These are phyloP conservation scores for Cyclotella distinguenda DNA, from an alignment of 108 stramenopile species.

Conservation along the genomic window DNA sequence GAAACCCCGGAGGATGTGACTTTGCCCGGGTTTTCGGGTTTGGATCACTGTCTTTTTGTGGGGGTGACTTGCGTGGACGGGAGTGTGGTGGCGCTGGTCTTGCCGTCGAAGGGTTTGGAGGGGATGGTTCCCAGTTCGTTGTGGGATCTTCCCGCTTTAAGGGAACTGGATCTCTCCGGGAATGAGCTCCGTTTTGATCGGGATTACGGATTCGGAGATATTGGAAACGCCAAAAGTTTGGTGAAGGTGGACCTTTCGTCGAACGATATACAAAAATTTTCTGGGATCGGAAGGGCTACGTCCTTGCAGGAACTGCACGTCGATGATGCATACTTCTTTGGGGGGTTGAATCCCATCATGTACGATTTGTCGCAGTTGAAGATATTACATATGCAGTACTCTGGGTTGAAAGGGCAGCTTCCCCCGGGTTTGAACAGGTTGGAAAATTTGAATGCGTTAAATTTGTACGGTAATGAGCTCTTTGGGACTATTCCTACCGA, in stretches of 20 bases:
- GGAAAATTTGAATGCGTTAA: slow-evolving; percentile 28
- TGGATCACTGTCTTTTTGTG: slow-evolving; percentile 33
- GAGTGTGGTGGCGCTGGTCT: slow-evolving; percentile 17
- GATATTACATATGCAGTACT: slow-evolving; percentile 41
- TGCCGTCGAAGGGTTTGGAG: slow-evolving; percentile 42
- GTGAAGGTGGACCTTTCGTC: slow-evolving; percentile 42
- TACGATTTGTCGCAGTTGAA: slow-evolving; percentile 26
- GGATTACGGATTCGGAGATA: slow-evolving; percentile 43
- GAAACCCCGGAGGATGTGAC: slow-evolving; percentile 34
- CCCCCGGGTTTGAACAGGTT: slow-evolving; percentile 40
- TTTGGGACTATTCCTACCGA: slow-evolving; percentile 62
- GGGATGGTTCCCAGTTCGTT: slow-evolving; percentile 45
- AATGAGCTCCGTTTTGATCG: slow-evolving; percentile 45
- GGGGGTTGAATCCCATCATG: slow-evolving; percentile 19
- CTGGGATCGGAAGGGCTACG: slow-evolving; percentile 37
- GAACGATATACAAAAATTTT: slow-evolving; percentile 42
- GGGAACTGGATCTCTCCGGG: slow-evolving; percentile 37
- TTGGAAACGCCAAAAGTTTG: slow-evolving; percentile 51
- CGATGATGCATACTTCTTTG: slow-evolving; percentile 43
- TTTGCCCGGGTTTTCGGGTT: slow-evolving; percentile 27
- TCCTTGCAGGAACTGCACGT: slow-evolving; percentile 32
- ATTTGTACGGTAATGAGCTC: slow-evolving; percentile 43
- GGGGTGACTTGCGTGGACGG: slow-evolving; percentile 38
- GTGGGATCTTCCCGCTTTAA: slow-evolving; percentile 37
- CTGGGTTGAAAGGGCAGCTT: slow-evolving; percentile 43